phyloP scores from a whole-genome alignment of 179 eudicot species.

The Actinidia arguta region DNA sequence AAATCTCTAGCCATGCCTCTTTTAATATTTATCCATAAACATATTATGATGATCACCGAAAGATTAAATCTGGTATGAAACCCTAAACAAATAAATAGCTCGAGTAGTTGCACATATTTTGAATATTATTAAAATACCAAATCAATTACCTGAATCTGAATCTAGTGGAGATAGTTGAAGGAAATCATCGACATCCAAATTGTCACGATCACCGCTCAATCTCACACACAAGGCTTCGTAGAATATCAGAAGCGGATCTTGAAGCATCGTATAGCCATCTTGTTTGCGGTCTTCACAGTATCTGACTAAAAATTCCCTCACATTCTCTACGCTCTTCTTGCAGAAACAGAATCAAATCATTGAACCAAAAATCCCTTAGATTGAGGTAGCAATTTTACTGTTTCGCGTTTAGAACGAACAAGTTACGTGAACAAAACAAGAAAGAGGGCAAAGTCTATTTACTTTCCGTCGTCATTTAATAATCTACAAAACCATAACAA shows the following conservation, averaged over 20 bases:
- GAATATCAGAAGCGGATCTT: conserved; percentile 54
- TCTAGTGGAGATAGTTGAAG: conserved; percentile 19
- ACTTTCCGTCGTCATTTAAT: no score
- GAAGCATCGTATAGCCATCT: conserved; percentile 48
- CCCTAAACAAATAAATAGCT: no score
- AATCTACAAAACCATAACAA: no score
- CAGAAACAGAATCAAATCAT: conserved; percentile 47
- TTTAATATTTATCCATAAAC: no score
- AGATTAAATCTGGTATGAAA: no score
- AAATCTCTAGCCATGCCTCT: no score
- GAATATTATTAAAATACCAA: no score
- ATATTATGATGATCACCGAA: no score
- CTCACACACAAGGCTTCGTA: conserved; percentile 64
- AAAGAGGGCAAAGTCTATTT: no score
- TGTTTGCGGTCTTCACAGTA: conserved; percentile 44
- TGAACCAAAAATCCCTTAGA: no score
- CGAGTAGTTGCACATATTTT: no score
- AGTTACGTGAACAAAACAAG: neutral
- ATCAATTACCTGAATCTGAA: conserved; percentile 28
- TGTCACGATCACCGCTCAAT: conserved; percentile 24
- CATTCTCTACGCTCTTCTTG: conserved; percentile 30
- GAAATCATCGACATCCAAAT: conserved; percentile 13
- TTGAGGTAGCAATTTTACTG: no score
- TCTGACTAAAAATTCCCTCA: conserved; percentile 45
- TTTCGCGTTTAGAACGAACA: neutral